Conservation (phyloP, 2,329 filamentous ascomycete species). For the Aureobasidium pullulans region DNA sequence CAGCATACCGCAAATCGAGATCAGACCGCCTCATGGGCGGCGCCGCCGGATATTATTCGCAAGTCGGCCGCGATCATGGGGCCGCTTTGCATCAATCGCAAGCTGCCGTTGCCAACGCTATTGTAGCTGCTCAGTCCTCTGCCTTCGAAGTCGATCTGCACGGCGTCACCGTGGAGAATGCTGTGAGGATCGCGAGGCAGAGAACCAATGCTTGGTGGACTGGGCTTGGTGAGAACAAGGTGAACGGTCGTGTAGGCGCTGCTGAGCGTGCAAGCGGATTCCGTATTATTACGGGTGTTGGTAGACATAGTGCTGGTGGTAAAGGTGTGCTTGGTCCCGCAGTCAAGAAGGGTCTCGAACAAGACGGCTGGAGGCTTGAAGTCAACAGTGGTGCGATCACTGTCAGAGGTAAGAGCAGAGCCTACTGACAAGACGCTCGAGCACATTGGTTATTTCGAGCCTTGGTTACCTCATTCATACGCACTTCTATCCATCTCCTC, state of each 20-base stretch:
- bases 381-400: conserved; percentile 62
- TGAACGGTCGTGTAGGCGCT: conserved; percentile 37
- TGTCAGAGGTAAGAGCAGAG: conserved; percentile 49
- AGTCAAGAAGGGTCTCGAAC: conserved; percentile 66
- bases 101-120: conserved; percentile 60
- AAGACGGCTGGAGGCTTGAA: conserved; percentile 78
- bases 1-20: conserved; percentile 53
- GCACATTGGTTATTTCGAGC: background rate
- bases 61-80: conserved; percentile 59
- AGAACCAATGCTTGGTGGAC: conserved; percentile 71
- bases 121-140: conserved; percentile 60
- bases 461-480: too few relatives aligned
- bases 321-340: conserved; percentile 69
- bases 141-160: conserved; percentile 65
- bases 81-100: conserved; percentile 51
- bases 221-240: conserved; percentile 56
- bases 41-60: conserved; percentile 68
- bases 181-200: conserved; percentile 66
- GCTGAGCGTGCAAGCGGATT: conserved; percentile 48
- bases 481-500: too few relatives aligned
- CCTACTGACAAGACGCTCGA: background rate
- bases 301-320: conserved; percentile 70
- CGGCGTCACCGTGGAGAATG: conserved; percentile 73
- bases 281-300: conserved; percentile 72
- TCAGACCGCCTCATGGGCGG: conserved; percentile 68